A percentile compares a stretch with the other conserved stretches of the same genome.
Conservation (phyloP, 371 early-diverging fungal genomes). For the Thermomucor indicae-seudaticae region DNA sequence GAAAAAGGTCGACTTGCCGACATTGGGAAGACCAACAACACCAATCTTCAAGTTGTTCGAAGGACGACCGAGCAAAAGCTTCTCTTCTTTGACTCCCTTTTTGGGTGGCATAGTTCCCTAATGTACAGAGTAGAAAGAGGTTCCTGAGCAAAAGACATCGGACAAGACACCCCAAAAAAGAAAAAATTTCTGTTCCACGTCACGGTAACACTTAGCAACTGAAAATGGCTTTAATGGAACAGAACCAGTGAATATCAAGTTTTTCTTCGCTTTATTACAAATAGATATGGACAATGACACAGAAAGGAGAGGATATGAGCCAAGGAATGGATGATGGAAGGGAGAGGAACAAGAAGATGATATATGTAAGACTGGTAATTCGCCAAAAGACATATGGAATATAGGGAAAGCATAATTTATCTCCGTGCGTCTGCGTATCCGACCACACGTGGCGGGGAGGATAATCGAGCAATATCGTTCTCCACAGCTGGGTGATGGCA, state of each 20-base stretch:
- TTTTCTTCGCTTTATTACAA: too few species aligned
- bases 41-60: constrained; percentile 97
- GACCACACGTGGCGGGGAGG: constrained; percentile 30
- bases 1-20: constrained; percentile 98
- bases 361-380: too few species aligned
- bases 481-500: constrained; percentile 28
- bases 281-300: too few species aligned
- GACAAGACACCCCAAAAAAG: too few species aligned
- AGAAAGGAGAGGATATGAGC: too few species aligned
- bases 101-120: constrained; percentile 60
- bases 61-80: constrained; percentile 88
- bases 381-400: too few species aligned
- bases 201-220: not conserved
- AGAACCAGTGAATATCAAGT: too few species aligned
- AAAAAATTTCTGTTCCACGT: constrained; percentile 1
- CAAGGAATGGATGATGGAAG: not conserved
- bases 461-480: constrained; percentile 15
- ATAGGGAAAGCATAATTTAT: constrained; percentile 9
- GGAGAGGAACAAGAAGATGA: too few species aligned
- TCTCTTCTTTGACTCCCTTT: constrained; percentile 79
- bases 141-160: too few species aligned
- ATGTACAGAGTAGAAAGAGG: not conserved
- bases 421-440: constrained; percentile 24
- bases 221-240: too few species aligned
- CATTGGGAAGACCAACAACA: constrained; percentile 98